Conservation (phyloP, 2,329 filamentous ascomycete species). For the Phaeomoniella chlamydospora region DNA sequence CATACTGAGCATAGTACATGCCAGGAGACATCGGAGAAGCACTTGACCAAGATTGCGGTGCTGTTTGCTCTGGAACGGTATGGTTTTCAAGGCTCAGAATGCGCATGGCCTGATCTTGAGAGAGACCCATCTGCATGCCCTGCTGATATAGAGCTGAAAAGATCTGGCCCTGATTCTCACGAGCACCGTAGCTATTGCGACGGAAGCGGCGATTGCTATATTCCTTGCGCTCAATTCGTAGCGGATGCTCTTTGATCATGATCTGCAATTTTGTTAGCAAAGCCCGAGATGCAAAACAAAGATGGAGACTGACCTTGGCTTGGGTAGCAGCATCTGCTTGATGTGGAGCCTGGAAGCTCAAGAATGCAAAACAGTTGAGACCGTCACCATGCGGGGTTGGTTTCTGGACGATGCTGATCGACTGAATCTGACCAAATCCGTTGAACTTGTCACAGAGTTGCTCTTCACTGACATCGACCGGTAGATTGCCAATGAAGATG, state of each 20-base stretch:
- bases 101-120: background rate
- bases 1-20: background rate
- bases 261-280: background rate
- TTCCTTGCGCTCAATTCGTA: slow-evolving; percentile 12
- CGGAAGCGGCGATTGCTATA: slow-evolving; percentile 7
- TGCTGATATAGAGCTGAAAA: background rate
- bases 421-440: slow-evolving; percentile 7
- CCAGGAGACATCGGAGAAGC: background rate
- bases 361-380: slow-evolving; percentile 10
- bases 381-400: slow-evolving; percentile 6
- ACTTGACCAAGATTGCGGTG: background rate
- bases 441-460: slow-evolving; percentile 8
- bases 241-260: slow-evolving; percentile 5
- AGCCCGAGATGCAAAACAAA: background rate
- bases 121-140: slow-evolving; percentile 1
- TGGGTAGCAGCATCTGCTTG: slow-evolving; percentile 8
- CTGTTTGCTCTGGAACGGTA: background rate
- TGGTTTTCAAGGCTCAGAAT: background rate
- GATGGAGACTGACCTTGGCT: slow-evolving; percentile 4
- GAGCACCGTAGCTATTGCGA: slow-evolving; percentile 3
- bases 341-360: slow-evolving; percentile 7
- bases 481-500: slow-evolving; percentile 12
- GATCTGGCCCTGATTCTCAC: background rate
- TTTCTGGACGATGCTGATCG: slow-evolving; percentile 11
- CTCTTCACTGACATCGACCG: slow-evolving; percentile 5